Conservation (phyloP, 73 alveolate genomes). For the Paramecium caudatum region DNA sequence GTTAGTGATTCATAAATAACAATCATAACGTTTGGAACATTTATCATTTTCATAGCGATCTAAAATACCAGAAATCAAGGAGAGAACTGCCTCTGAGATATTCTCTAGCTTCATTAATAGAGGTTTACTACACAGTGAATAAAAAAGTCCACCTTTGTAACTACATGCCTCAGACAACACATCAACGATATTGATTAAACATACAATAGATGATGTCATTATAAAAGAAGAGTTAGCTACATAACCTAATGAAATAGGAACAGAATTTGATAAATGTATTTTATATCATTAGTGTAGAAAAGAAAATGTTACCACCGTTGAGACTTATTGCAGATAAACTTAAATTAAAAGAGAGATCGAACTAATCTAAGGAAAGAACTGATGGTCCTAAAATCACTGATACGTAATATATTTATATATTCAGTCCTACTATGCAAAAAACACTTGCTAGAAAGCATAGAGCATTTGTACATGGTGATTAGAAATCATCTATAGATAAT, state of each 20-base stretch:
- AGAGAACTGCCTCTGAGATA: conserved; percentile 29
- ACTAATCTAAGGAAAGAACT: conserved; percentile 3
- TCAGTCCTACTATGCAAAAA: conserved; percentile 1
- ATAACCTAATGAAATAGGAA: too few relatives aligned
- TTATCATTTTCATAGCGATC: conserved; percentile 50
- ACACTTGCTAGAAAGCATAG: conserved; percentile 34
- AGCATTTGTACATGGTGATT: background rate
- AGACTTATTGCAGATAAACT: conserved; percentile 1
- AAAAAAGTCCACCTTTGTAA: too few relatives aligned
- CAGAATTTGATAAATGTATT: conserved; percentile 10
- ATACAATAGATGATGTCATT: background rate
- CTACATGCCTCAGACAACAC: too few relatives aligned
- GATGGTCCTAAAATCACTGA: background rate
- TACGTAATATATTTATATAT: background rate
- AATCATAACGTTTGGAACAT: background rate
- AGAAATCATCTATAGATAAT: conserved; percentile 5
- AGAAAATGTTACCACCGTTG: conserved; percentile 41
- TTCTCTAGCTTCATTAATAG: background rate
- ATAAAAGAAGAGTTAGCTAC: background rate
- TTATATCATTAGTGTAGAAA: background rate
- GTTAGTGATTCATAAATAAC: background rate
- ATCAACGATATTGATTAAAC: background rate
- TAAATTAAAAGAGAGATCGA: conserved; percentile 17
- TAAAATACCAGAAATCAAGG: background rate
- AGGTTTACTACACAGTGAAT: background rate